Evolutionary conservation across 164 flowering plant genomes (phyloP).

Genomic region (Sextonia rubra): DNA sequence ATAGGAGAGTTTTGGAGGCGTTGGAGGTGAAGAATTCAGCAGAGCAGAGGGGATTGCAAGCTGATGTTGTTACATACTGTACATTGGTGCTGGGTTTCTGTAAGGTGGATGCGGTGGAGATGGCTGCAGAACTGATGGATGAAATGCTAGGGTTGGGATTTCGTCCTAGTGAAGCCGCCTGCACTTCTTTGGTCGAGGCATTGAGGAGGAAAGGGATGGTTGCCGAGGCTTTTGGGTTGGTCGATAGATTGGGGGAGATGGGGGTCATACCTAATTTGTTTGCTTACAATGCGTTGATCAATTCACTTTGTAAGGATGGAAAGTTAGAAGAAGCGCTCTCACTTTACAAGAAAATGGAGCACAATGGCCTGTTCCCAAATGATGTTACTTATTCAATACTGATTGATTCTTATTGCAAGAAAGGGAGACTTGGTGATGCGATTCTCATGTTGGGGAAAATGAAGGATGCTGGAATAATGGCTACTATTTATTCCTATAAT

Average conservation of each 20-base stretch:
- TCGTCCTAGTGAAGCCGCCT: slow-evolving; percentile 70
- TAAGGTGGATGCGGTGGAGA: slow-evolving; percentile 37
- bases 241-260: slow-evolving; percentile 32
- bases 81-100: slow-evolving; percentile 70
- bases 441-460: slow-evolving; percentile 39
- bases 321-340: slow-evolving; percentile 52
- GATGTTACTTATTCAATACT: slow-evolving; percentile 67
- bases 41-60: slow-evolving; percentile 41
- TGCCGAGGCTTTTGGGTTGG: slow-evolving; percentile 52
- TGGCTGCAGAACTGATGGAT: slow-evolving; percentile 37
- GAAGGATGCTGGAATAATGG: slow-evolving; percentile 40
- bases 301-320: slow-evolving; percentile 63
- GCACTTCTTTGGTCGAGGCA: slow-evolving; percentile 61
- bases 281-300: slow-evolving; percentile 72
- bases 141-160: slow-evolving; percentile 70
- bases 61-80: slow-evolving; percentile 72
- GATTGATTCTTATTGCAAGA: slow-evolving; percentile 68
- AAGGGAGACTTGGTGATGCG: slow-evolving; percentile 51
- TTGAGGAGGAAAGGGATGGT: slow-evolving; percentile 57
- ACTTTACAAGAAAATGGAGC: slow-evolving; percentile 50
- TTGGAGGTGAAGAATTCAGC: slow-evolving; percentile 55
- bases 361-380: slow-evolving; percentile 52
- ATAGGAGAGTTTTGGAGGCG: slow-evolving; percentile 51
- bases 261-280: slow-evolving; percentile 57
- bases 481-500: slow-evolving; percentile 67